Percentiles rank a stretch among this genome's conserved stretches.
phyloP scores from a whole-genome alignment of 805 yeast genomes.

The Saturnispora zaruensis region DNA sequence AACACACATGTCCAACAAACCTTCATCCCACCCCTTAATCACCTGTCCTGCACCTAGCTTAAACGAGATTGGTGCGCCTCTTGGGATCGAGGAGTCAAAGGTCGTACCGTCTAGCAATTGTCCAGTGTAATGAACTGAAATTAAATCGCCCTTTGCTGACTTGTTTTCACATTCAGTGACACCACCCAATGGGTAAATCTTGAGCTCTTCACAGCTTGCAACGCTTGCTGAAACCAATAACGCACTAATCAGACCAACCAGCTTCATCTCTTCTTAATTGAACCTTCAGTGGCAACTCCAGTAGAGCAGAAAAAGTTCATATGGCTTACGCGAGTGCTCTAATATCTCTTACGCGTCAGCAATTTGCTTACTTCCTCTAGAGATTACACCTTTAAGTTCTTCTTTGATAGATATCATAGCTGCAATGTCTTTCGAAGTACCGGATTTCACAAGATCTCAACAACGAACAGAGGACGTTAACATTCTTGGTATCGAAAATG shows the following conservation, averaged over 20 bases:
- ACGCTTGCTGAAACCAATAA: background rate
- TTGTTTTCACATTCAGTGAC: conserved; percentile 49
- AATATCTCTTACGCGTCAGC: background rate
- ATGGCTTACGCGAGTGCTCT: background rate
- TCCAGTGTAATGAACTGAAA: conserved; percentile 78
- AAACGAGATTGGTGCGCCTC: conserved; percentile 64
- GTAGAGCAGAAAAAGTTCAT: background rate
- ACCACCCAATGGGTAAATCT: conserved; percentile 32
- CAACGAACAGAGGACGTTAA: conserved; percentile 18
- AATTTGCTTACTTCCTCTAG: too few species aligned
- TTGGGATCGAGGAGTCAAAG: conserved; percentile 63
- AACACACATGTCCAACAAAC: conserved; percentile 73
- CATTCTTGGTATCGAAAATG: conserved; percentile 20
- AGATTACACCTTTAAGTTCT: too few species aligned
- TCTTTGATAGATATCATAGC: background rate
- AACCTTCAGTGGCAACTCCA: background rate
- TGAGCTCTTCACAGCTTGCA: conserved; percentile 8
- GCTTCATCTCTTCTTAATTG: background rate
- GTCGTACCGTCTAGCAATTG: conserved; percentile 53
- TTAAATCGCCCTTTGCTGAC: conserved; percentile 56
- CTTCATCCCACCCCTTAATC: conserved; percentile 88
- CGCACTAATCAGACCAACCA: background rate
- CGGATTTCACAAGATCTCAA: background rate
- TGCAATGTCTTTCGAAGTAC: background rate
- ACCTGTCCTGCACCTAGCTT: conserved; percentile 73